Base-by-base conservation (phyloP, 208 protist genomes). In the Trypanosomatidae sp. region DNA sequence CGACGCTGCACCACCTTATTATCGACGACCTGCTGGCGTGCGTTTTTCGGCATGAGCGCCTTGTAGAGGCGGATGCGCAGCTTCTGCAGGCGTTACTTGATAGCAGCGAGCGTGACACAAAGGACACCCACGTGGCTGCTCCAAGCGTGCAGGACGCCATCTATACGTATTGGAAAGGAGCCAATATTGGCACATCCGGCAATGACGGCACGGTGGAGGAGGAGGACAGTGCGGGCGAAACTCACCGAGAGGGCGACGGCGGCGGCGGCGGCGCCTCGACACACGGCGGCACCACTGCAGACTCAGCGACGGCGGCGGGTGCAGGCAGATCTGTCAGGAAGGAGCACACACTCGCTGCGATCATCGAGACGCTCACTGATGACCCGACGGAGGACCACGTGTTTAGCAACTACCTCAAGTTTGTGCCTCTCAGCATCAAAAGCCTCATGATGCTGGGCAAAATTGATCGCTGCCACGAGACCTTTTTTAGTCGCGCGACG, bases 391-490 rank as follows among this genome's bases (percentile, higher is more conserved):
- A 92, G 55, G 71, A 80, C 44, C 62, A 65, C 13, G 52, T 92
- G 28, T 56, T 79, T 9, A 70, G 75, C 71, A 86, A 92, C 69
- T 91, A 92, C 78, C 66, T 91, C 4, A 81, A 80, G 28, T 93
- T 96, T 50, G 88, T 96, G 58, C 89, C 91, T 1, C 78, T 96
- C 4, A 93, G 89, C 62, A 84, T 96, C 25, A 86, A 86, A 79
- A 88, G 81, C 44, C 74, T 93, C 2, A 50, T 88, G 59, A 70
- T 89, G 62, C 80, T 96, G 4, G 85, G 70, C 9, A 84, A 87
- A 55, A 60, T 96, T 13, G 82, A 91, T 44, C 62, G 76, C 80
- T 93, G 81, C 71, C 90, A 91, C 77, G 89, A 92, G 75, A 86
- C 84, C 1, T 91, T 94, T 76, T 91, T 90, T 53, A 87, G 89